Evolutionary conservation across 2,329 filamentous ascomycete genomes (phyloP), one percentile per base, ranked within the genome.

Genomic region (Onygena corvina): DNA sequence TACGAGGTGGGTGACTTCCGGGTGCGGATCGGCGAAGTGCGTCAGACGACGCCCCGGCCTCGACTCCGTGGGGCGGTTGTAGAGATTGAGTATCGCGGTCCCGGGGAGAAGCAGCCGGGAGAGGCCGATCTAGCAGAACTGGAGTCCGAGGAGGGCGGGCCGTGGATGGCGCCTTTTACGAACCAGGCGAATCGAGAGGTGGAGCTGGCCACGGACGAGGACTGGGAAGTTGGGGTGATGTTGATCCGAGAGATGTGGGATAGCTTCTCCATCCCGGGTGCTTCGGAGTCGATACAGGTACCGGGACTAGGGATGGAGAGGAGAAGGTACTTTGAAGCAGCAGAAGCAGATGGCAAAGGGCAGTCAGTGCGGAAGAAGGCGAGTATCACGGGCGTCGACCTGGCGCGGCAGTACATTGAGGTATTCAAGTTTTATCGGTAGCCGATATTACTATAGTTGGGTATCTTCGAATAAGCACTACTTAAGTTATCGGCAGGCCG

Each of bases 401-500:
- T 69, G 51, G 67, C 67, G 18, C 66, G 66, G 52, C 67, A 70
- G 55, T 70, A 67, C 53, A 69, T 70, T 65, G 67, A 70, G 57
- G 64, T 69, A 45, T 61, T 70, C 51, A 61, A 66, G 30, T 69
- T 70, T 45, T 69, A 66, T 56, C 61, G 67, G 50, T 70, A 50
- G 58, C 34, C 9, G 21, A 21, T 34, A 46, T 29, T 25, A 42
- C 21, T 5, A 14, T 11, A 23, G 7, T 42, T 42, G 21, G 21
- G 12, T 23, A 12, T 42, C n/a, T n/a, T n/a, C n/a, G n/a, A n/a
- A n/a, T n/a, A n/a, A n/a, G n/a, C n/a, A n/a, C n/a, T n/a, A n/a
- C n/a, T n/a, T n/a, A n/a, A n/a, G n/a, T n/a, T n/a, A n/a, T n/a
- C n/a, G n/a, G n/a, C n/a, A n/a, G n/a, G n/a, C n/a, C n/a, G n/a